Evolutionary conservation across 495 filamentous ascomycete species (phyloP).

Genomic region (Penicillium atrosanguineum): DNA sequence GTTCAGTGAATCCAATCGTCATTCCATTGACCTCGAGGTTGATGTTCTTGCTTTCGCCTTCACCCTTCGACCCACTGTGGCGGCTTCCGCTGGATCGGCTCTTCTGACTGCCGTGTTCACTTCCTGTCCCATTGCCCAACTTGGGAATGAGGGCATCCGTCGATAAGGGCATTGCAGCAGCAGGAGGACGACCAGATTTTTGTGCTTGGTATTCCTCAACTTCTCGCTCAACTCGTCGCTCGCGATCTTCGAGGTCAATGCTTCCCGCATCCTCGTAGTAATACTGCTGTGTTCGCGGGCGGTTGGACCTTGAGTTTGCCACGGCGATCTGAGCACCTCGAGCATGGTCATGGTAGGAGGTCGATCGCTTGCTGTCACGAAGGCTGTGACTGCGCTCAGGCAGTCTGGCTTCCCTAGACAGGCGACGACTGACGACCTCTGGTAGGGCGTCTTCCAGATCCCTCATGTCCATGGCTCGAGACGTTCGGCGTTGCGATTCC

Average conservation of each 20-base stretch:
- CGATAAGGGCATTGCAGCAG: constrained; percentile 31
- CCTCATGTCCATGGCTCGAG: constrained; percentile 32
- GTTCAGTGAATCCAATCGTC: constrained; percentile 39
- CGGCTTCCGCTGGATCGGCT: constrained; percentile 47
- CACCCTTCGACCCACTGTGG: constrained; percentile 35
- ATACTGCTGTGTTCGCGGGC: constrained; percentile 32
- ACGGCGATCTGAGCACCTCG: constrained; percentile 33
- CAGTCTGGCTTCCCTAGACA: constrained; percentile 27
- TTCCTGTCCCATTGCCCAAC: constrained; percentile 27
- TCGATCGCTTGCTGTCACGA: constrained; percentile 25
- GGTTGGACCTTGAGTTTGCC: constrained; percentile 33
- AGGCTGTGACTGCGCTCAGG: constrained; percentile 39
- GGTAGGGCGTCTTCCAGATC: constrained; percentile 35
- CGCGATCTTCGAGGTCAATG: constrained; percentile 23
- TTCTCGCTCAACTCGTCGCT: constrained; percentile 33
- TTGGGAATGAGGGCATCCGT: constrained; percentile 35
- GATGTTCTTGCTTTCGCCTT: constrained; percentile 40
- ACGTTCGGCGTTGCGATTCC: constrained; percentile 28
- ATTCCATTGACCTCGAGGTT: constrained; percentile 44
- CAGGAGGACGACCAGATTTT: constrained; percentile 23
- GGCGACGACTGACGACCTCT: constrained; percentile 28
- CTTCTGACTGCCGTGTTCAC: constrained; percentile 47
- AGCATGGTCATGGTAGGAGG: constrained; percentile 32
- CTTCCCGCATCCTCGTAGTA: constrained; percentile 25
- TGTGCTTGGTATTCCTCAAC: constrained; percentile 43